phyloP scores from a whole-genome alignment of 2,329 filamentous ascomycete genomes.

The Neonectria sp. region DNA sequence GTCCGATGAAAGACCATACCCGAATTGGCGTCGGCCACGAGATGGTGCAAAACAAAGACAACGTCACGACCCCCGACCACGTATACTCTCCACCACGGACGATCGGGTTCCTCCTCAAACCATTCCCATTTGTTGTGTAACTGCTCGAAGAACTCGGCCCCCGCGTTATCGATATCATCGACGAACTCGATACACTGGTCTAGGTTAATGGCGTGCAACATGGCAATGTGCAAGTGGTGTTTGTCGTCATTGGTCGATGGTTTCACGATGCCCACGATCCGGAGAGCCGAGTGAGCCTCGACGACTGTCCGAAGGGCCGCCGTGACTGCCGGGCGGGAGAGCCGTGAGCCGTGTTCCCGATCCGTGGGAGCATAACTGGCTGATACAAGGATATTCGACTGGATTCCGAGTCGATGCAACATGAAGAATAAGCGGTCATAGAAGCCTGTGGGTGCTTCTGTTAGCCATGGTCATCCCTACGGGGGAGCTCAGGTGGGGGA shows the following conservation, averaged over 20 bases:
- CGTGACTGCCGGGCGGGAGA: conserved; percentile 21
- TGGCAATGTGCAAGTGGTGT: conserved; percentile 23
- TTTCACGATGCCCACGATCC: conserved; percentile 31
- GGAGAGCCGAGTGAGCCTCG: conserved; percentile 34
- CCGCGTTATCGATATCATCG: conserved; percentile 11
- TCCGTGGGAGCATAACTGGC: conserved; percentile 34
- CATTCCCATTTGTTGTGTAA: conserved; percentile 32
- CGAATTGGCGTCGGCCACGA: conserved; percentile 28
- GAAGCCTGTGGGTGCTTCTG: conserved; percentile 11
- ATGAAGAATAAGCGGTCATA: conserved; percentile 30
- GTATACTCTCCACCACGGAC: conserved; percentile 32
- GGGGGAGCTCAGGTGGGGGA: neutral
- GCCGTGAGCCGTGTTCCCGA: neutral
- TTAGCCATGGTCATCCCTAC: neutral
- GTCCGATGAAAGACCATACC: conserved; percentile 32
- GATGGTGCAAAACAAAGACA: conserved; percentile 32
- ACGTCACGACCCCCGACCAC: conserved; percentile 32
- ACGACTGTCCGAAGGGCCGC: conserved; percentile 37
- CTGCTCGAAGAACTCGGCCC: conserved; percentile 22
- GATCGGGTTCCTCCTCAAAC: conserved; percentile 22
- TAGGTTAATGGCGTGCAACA: conserved; percentile 26
- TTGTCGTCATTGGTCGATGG: conserved; percentile 16
- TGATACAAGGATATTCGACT: conserved; percentile 43
- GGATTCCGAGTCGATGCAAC: conserved; percentile 40
- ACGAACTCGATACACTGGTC: conserved; percentile 31